A percentile compares a stretch with the other conserved stretches of the same genome.
Evolutionary conservation across 179 eudicot species (phyloP).

Genomic region (Spinacia oleracea): DNA sequence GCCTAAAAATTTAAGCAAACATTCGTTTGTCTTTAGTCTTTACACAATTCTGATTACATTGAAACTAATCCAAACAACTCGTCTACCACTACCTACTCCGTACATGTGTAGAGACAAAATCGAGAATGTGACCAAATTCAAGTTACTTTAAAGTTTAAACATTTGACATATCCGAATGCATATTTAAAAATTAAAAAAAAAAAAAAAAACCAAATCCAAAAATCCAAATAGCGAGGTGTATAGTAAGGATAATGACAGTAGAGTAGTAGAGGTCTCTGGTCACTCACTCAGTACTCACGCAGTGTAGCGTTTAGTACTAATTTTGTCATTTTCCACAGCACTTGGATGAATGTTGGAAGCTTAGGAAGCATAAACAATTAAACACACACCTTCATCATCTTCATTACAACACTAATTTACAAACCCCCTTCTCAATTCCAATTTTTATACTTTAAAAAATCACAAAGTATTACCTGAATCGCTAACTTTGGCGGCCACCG

Average conservation of each 20-base stretch:
- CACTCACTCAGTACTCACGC: neutral
- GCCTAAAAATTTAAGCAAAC: no score
- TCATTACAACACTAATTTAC: neutral
- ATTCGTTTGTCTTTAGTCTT: no score
- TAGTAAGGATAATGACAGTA: constrained; percentile 5
- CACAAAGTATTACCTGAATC: no score
- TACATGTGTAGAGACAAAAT: no score
- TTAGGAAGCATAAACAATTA: constrained; percentile 4
- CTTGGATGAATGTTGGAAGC: constrained; percentile 10
- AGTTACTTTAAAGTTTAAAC: no score
- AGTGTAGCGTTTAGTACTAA: constrained; percentile 5
- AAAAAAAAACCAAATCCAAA: neutral
- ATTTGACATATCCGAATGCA: no score
- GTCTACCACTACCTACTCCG: no score
- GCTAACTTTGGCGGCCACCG: constrained; percentile 30
- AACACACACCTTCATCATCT: neutral
- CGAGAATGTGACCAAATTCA: no score
- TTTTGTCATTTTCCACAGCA: constrained; percentile 15
- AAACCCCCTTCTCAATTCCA: no score
- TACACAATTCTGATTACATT: no score
- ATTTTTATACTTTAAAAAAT: no score
- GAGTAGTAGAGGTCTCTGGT: neutral
- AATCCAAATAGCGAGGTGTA: neutral
- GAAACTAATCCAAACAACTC: no score
- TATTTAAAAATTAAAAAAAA: neutral